These are phyloP conservation scores for Fusarium irregulare DNA, from an alignment of 2,329 filamentous ascomycete species.

Conservation along the genomic window DNA sequence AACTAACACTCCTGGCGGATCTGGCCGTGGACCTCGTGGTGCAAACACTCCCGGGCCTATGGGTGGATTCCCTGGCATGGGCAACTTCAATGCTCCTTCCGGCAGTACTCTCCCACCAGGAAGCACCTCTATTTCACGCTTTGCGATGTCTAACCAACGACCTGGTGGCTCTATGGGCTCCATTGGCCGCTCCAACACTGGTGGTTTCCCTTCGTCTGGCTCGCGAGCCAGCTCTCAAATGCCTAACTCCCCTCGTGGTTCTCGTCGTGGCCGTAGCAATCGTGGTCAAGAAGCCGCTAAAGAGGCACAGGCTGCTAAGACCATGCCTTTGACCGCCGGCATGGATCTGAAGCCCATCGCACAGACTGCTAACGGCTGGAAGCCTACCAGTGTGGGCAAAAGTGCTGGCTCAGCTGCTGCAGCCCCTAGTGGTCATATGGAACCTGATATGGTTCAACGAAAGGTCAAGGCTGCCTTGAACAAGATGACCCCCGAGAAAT, in stretches of 20 bases:
- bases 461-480: constrained; percentile 99
- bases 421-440: constrained; percentile 69
- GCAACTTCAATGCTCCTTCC: constrained; percentile 68
- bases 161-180: constrained; percentile 55
- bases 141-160: constrained; percentile 67
- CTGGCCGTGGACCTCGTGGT: constrained; percentile 28
- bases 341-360: constrained; percentile 84
- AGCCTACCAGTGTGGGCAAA: constrained; percentile 76
- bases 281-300: constrained; percentile 63
- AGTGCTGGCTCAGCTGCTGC: constrained; percentile 53
- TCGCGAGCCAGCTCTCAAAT: constrained; percentile 68
- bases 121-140: constrained; percentile 82
- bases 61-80: constrained; percentile 71
- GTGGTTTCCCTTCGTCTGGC: constrained; percentile 71
- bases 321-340: constrained; percentile 90
- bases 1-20: constrained; percentile 39
- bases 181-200: constrained; percentile 42
- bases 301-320: constrained; percentile 80
- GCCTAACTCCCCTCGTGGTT: constrained; percentile 79
- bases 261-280: constrained; percentile 49
- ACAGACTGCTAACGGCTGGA: constrained; percentile 84
- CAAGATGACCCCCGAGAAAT: constrained; percentile 99
- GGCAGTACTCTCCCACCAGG: constrained; percentile 74
- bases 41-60: constrained; percentile 2
- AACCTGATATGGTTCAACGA: constrained; percentile 93